Conservation (phyloP, 352 stramenopile genomes). For the Globisporangium nodosum region DNA sequence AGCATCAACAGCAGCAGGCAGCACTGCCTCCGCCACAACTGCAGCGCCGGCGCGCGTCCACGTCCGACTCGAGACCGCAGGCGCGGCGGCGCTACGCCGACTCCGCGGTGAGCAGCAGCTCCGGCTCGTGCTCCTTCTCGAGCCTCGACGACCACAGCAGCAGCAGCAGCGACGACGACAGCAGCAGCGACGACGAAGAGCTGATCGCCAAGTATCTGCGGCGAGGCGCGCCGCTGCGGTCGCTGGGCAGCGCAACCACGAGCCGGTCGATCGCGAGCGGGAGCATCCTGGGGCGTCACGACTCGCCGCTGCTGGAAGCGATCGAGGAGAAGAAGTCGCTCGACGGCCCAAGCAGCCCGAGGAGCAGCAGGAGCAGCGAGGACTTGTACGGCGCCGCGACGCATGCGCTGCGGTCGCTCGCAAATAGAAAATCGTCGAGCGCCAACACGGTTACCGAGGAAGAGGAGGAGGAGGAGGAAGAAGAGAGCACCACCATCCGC, state of each 20-base stretch:
- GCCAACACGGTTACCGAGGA: constrained; percentile 25
- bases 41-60: constrained; percentile 8
- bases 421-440: constrained; percentile 25
- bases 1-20: not conserved
- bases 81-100: constrained; percentile 2
- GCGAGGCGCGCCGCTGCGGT: constrained; percentile 5
- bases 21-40: not conserved
- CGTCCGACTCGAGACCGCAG: constrained; percentile 2
- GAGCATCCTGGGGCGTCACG: not conserved
- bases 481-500: constrained; percentile 7
- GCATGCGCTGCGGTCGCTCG: not conserved
- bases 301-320: constrained; percentile 4
- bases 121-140: constrained; percentile 10
- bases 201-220: constrained; percentile 16
- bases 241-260: constrained; percentile 1
- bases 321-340: constrained; percentile 14
- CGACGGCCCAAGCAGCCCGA: not conserved
- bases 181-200: constrained; percentile 9
- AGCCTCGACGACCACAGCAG: constrained; percentile 12
- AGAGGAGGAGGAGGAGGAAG: constrained; percentile 13
- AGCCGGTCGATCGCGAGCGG: not conserved
- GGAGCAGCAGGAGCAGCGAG: not conserved
- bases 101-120: constrained; percentile 2
- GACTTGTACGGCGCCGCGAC: not conserved
- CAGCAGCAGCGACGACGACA: constrained; percentile 5